Evolutionary conservation across 1,284 basidiomycete genomes (phyloP).

Genomic region (Farysia itapuensis): DNA sequence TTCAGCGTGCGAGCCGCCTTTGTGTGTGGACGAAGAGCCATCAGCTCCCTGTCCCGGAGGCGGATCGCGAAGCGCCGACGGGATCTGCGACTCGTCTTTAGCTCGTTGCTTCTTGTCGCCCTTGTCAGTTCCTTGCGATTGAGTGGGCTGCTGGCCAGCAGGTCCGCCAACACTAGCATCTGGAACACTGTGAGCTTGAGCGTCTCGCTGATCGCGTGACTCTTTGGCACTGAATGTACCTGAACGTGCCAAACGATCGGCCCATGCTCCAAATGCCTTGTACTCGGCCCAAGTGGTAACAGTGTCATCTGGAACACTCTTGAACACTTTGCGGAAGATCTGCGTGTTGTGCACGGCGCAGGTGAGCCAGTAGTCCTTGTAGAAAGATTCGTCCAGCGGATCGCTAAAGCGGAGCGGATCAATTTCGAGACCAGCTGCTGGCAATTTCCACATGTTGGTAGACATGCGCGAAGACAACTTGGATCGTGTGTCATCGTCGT

Average conservation of each 20-base stretch:
- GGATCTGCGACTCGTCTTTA: conserved; percentile 3
- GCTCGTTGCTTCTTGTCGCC: conserved; percentile 1
- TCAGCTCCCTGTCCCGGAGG: not conserved
- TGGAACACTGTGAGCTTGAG: conserved; percentile 31
- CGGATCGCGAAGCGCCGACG: conserved; percentile 9
- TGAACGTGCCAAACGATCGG: conserved; percentile 34
- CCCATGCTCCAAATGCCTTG: conserved; percentile 49
- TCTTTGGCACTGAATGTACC: conserved; percentile 35
- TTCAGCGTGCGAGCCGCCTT: conserved; percentile 18
- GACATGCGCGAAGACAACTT: conserved; percentile 38
- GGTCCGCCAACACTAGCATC: conserved; percentile 37
- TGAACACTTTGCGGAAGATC: conserved; percentile 57
- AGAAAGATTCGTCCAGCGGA: conserved; percentile 47
- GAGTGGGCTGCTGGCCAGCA: conserved; percentile 3
- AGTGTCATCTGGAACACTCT: conserved; percentile 55
- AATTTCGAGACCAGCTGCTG: conserved; percentile 28
- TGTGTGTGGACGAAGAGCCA: not conserved
- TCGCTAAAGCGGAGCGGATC: conserved; percentile 44
- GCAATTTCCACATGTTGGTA: conserved; percentile 34
- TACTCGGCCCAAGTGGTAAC: conserved; percentile 57
- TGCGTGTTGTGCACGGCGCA: conserved; percentile 55
- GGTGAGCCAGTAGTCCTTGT: conserved; percentile 50
- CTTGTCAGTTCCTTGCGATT: not conserved
- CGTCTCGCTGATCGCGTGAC: conserved; percentile 11
- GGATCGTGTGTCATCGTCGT: conserved; percentile 17